These are phyloP conservation scores for Fallopia convolvulus DNA, from an alignment of 148 eudicot species.

Conservation along the genomic window DNA sequence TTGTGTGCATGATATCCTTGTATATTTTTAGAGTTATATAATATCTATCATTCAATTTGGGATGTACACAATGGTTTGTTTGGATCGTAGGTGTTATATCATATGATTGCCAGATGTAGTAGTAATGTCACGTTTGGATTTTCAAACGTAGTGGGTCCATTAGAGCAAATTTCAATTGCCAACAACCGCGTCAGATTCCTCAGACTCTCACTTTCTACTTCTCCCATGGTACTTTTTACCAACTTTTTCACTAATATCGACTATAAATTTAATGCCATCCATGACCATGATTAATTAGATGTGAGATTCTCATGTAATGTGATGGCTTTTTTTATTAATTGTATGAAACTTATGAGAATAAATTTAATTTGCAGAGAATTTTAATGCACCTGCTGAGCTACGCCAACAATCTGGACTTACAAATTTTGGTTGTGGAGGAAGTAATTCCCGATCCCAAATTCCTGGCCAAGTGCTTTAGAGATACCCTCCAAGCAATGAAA, in stretches of 20 bases:
- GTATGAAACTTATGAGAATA: too few species aligned
- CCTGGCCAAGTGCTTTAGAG: not conserved
- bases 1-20: too few species aligned
- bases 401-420: not conserved
- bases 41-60: too few species aligned
- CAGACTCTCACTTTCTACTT: conserved; percentile 30
- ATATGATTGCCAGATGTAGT: not conserved
- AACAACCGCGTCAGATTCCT: conserved; percentile 44
- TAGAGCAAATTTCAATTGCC: conserved; percentile 32
- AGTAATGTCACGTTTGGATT: not conserved
- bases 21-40: too few species aligned
- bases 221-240: conserved; percentile 29
- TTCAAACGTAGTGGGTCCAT: conserved; percentile 59
- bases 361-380: not conserved
- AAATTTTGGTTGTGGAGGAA: not conserved
- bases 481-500: not conserved
- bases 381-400: not conserved
- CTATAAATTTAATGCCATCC: too few species aligned
- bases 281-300: too few species aligned
- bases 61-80: not conserved
- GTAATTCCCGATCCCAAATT: not conserved
- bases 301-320: too few species aligned
- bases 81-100: not conserved
- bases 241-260: too few species aligned
- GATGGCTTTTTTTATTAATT: too few species aligned